Percentiles rank a stretch among this genome's conserved stretches.
Evolutionary conservation across 345 rosid species (phyloP).

Genomic region (Syzygium jambos): DNA sequence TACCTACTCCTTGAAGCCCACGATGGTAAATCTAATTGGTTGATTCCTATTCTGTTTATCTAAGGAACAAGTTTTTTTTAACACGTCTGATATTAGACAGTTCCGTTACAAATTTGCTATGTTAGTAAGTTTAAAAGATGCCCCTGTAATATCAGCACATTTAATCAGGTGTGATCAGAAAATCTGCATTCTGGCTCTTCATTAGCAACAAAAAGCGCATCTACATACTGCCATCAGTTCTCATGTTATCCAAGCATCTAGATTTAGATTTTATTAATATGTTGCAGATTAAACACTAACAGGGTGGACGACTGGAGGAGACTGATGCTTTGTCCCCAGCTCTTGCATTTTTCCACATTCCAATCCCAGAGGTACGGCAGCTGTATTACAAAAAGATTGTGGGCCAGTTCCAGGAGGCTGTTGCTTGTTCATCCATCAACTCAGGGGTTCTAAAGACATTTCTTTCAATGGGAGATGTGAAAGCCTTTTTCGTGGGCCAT

Average conservation of each 20-base stretch:
- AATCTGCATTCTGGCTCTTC: background rate
- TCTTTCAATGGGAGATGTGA: constrained; percentile 69
- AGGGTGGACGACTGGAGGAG: constrained; percentile 29
- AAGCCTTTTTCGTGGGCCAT: constrained; percentile 81
- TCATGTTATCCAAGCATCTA: background rate
- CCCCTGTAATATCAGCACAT: background rate
- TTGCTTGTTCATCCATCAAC: constrained; percentile 64
- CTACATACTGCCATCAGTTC: background rate
- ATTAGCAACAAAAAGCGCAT: background rate
- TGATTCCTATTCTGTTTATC: background rate
- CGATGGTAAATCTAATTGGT: background rate
- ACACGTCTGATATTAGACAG: background rate
- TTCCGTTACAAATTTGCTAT: background rate
- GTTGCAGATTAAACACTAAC: constrained; percentile 26
- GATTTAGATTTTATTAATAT: constrained; percentile 30
- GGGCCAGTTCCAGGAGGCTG: constrained; percentile 72
- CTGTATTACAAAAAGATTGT: constrained; percentile 41
- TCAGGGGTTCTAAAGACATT: constrained; percentile 56
- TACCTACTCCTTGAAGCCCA: background rate
- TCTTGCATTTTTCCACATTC: constrained; percentile 80
- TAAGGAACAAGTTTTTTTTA: background rate
- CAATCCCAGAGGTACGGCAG: constrained; percentile 59
- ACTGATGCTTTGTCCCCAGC: constrained; percentile 22
- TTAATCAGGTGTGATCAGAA: background rate
- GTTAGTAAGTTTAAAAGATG: background rate